Evolutionary conservation across 2,329 filamentous ascomycete species (phyloP).

Genomic region (Aureobasidium pullulans): DNA sequence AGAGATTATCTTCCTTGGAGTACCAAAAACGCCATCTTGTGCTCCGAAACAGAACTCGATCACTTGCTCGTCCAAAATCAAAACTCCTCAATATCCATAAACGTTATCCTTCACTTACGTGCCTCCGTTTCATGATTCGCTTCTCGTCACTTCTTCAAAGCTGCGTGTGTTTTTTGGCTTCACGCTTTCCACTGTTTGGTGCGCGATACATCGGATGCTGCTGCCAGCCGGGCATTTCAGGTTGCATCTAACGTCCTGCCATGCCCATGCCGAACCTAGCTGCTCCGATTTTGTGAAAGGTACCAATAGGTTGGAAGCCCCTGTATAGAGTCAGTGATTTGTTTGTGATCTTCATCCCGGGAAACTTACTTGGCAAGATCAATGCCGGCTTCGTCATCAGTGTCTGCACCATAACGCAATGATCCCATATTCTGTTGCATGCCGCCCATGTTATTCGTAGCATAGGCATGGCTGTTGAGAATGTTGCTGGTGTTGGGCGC

Average conservation of each 20-base stretch:
- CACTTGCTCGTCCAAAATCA: not conserved
- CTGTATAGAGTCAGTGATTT: constrained; percentile 22
- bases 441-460: constrained; percentile 9
- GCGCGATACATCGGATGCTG: not conserved
- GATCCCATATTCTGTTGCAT: constrained; percentile 13
- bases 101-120: not conserved
- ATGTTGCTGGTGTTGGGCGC: constrained; percentile 28
- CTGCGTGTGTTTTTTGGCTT: not conserved
- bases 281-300: constrained; percentile 33
- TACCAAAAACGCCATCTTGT: constrained; percentile 2
- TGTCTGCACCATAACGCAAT: constrained; percentile 29
- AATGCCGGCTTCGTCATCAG: constrained; percentile 39
- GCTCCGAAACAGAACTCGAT: not conserved
- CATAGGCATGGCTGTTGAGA: constrained; percentile 22
- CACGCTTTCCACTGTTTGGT: not conserved
- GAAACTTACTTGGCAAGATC: constrained; percentile 42
- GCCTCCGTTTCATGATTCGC: not conserved
- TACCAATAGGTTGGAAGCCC: constrained; percentile 44
- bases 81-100: not conserved
- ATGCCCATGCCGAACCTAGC: constrained; percentile 18
- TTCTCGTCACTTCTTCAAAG: constrained; percentile 8
- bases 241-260: constrained; percentile 13
- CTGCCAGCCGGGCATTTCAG: not conserved
- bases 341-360: not conserved
- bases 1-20: not conserved